phyloP scores from a whole-genome alignment of 345 rosid genomes.

The Bruguiera gymnorhiza region DNA sequence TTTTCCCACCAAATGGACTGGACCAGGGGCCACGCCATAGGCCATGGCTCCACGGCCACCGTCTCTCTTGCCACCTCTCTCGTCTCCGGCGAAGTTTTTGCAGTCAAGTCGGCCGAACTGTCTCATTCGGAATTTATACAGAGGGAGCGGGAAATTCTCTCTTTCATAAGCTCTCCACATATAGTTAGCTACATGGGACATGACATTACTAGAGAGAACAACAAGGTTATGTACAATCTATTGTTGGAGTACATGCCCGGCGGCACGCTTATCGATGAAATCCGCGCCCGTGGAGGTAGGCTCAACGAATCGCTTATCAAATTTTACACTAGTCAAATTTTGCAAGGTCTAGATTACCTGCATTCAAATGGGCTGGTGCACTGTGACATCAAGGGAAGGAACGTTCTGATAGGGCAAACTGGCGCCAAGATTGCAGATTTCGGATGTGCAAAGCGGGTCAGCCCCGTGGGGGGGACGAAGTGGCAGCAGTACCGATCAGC shows the following conservation, averaged over 20 bases:
- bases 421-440: conserved; percentile 69
- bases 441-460: conserved; percentile 60
- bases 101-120: conserved; percentile 61
- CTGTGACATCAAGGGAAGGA: conserved; percentile 73
- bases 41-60: conserved; percentile 75
- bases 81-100: conserved; percentile 40
- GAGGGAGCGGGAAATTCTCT: conserved; percentile 51
- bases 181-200: conserved; percentile 60
- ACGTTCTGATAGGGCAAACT: conserved; percentile 44
- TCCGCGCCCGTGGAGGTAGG: conserved; percentile 37
- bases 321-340: conserved; percentile 48
- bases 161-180: conserved; percentile 46
- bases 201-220: conserved; percentile 38
- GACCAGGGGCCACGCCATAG: conserved; percentile 62
- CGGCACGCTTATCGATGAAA: conserved; percentile 46
- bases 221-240: conserved; percentile 45
- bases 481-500: conserved; percentile 20
- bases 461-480: conserved; percentile 12
- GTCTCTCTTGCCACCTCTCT: conserved; percentile 49
- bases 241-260: conserved; percentile 62
- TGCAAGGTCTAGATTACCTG: conserved; percentile 54
- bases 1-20: conserved; percentile 42
- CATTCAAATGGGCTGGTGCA: conserved; percentile 59
- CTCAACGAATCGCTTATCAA: conserved; percentile 39
- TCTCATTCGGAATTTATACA: conserved; percentile 44